These are phyloP conservation scores for Aspergillus baeticus DNA, from an alignment of 495 filamentous ascomycete species.

Conservation along the genomic window DNA sequence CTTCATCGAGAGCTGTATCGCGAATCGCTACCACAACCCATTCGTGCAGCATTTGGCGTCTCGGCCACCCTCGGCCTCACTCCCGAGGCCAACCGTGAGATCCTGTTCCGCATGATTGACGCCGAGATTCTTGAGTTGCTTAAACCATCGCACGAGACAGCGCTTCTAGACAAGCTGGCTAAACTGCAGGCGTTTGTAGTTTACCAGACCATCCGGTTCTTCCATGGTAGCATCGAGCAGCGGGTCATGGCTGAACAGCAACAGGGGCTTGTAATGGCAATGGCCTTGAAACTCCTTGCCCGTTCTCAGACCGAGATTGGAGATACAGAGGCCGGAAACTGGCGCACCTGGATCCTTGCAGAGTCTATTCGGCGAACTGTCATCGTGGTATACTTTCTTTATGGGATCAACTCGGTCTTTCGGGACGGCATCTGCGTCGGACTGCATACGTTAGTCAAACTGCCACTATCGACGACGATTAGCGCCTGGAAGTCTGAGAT, in stretches of 20 bases:
- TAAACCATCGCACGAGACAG: not conserved
- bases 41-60: constrained; percentile 4
- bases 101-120: not conserved
- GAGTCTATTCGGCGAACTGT: constrained; percentile 5
- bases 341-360: not conserved
- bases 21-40: constrained; percentile 1
- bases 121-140: constrained; percentile 6
- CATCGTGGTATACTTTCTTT: constrained; percentile 1
- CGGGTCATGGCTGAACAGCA: constrained; percentile 1
- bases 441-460: constrained; percentile 3
- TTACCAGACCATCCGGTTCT: constrained; percentile 9
- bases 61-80: not conserved
- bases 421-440: constrained; percentile 4
- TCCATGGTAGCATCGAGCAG: constrained; percentile 1
- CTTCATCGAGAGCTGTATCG: constrained; percentile 6
- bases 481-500: not conserved
- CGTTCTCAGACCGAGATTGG: not conserved
- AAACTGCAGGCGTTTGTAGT: not conserved
- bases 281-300: not conserved
- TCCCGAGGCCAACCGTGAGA: not conserved
- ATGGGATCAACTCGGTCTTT: constrained; percentile 3
- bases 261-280: not conserved
- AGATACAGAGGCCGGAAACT: not conserved
- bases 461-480: not conserved
- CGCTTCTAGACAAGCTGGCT: not conserved